A percentile compares a stretch with the other conserved stretches of the same genome.
Conservation (phyloP, 1,139 yeast genomes). For the Candida sp. region DNA sequence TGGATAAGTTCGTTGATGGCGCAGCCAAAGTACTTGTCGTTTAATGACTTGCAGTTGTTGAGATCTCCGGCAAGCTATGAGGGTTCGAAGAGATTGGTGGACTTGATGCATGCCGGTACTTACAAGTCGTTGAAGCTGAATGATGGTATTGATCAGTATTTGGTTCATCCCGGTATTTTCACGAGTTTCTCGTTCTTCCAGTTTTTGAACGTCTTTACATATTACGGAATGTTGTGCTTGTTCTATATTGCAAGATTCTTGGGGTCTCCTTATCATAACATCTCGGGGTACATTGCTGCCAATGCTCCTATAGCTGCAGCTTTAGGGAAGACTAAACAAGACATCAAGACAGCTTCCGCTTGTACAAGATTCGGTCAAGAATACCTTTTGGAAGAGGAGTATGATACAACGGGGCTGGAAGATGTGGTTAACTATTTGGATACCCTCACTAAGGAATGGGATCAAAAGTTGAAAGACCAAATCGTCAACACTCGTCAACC, state of each 20-base stretch:
- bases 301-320: constrained; percentile 66
- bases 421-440: constrained; percentile 69
- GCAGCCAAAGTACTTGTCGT: constrained; percentile 68
- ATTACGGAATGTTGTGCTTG: constrained; percentile 81
- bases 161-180: constrained; percentile 95
- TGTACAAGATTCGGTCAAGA: constrained; percentile 67
- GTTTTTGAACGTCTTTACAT: constrained; percentile 76
- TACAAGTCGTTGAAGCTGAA: constrained; percentile 49
- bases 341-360: constrained; percentile 77
- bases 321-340: constrained; percentile 45
- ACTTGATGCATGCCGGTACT: constrained; percentile 78
- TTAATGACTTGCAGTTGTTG: constrained; percentile 75
- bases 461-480: constrained; percentile 65
- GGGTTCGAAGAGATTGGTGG: constrained; percentile 90
- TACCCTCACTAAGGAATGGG: constrained; percentile 60
- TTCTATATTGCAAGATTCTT: constrained; percentile 83
- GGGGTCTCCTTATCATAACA: constrained; percentile 90
- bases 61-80: constrained; percentile 77
- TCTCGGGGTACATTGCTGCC: constrained; percentile 88
- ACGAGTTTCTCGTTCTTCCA: constrained; percentile 81
- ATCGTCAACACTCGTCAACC: constrained; percentile 57
- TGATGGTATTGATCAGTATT: constrained; percentile 67
- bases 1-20: constrained; percentile 92
- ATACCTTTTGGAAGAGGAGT: constrained; percentile 54
- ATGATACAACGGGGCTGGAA: constrained; percentile 66